A percentile compares a stretch with the other conserved stretches of the same genome.
Conservation (phyloP, 2,329 filamentous ascomycete species). For the Cladosporium sp. region DNA sequence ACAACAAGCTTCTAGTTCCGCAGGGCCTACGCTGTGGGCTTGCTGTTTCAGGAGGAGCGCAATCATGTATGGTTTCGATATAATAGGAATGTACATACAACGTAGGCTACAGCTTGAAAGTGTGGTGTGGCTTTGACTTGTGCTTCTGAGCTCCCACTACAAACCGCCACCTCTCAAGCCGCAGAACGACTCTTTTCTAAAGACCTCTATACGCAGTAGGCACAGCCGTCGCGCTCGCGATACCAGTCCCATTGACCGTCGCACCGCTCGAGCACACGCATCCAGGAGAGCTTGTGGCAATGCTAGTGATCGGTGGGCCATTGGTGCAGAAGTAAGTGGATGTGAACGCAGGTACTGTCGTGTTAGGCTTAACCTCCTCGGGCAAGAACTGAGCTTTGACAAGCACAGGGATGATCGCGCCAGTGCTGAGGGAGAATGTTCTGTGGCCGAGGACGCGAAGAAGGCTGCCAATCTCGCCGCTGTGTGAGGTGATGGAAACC, state of each 20-base stretch:
- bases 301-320: slow-evolving; percentile 30
- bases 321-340: slow-evolving; percentile 32
- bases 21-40: too few species aligned
- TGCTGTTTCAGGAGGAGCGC: too few species aligned
- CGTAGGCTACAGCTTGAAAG: too few species aligned
- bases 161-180: too few species aligned
- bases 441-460: slow-evolving; percentile 57
- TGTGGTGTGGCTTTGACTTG: too few species aligned
- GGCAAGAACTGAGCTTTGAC: slow-evolving; percentile 53
- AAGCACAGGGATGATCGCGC: slow-evolving; percentile 64
- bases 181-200: too few species aligned
- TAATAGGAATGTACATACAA: too few species aligned
- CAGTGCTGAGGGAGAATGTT: slow-evolving; percentile 60
- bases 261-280: slow-evolving; percentile 25
- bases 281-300: slow-evolving; percentile 21
- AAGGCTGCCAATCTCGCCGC: slow-evolving; percentile 52
- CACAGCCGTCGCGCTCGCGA: slow-evolving; percentile 2
- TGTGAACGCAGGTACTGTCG: slow-evolving; percentile 28
- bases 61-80: too few species aligned
- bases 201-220: background rate
- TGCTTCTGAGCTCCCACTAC: too few species aligned
- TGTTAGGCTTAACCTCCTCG: slow-evolving; percentile 29
- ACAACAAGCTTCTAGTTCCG: too few species aligned
- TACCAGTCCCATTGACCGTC: background rate
- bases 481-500: slow-evolving; percentile 59